Base-by-base conservation (phyloP, 2,329 filamentous ascomycete genomes). In the Nemania sp. region DNA sequence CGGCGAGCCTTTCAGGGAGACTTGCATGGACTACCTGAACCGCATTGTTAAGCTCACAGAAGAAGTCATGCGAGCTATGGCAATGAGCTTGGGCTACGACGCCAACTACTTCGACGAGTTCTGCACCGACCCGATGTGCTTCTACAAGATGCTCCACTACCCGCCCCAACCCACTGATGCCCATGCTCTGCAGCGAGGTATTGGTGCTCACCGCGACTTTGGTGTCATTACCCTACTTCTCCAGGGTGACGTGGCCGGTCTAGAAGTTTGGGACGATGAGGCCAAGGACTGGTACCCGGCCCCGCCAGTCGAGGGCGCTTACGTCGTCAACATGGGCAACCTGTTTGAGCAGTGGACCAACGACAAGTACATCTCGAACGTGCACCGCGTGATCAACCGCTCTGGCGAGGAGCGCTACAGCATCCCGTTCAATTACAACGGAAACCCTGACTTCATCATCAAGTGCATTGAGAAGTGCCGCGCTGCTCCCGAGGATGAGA, bases 371-470 rank as follows among this genome's bases (percentile, higher is more conserved):
- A 77, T 75, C 62, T 79, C 75, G 61, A 81, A 75, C 43, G 65
- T 80, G 3, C 81, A 84, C 63, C 71, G 80, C 6, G 81, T 84
- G 22, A 76, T 83, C 58, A 83, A 83, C 68, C 72, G 72, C 37
- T 76, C 74, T 2, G 71, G 70, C 1, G 69, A 68, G 8, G 77
- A 82, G 62, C 72, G 82, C 31, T 84, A 82, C 62, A 80, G 77
- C 6, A 71, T 26, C 33, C 54, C 57, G 12, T 52, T 60, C 47
- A 49, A 46, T 54, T 52, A 37, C 39, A 49, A 49, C 14, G 57
- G 57, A 6, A 60, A 57, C 24, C 54, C 54, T 2, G 57, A 57
- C 40, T 57, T 54, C 24, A 31, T 60, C 36, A 41, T 60, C 30
- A 43, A 49, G 20, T 60, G 57, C 26, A 42, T 60, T 24, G 45